Conservation (phyloP, 2,329 filamentous ascomycete genomes). For the Aspergillus calidoustus region DNA sequence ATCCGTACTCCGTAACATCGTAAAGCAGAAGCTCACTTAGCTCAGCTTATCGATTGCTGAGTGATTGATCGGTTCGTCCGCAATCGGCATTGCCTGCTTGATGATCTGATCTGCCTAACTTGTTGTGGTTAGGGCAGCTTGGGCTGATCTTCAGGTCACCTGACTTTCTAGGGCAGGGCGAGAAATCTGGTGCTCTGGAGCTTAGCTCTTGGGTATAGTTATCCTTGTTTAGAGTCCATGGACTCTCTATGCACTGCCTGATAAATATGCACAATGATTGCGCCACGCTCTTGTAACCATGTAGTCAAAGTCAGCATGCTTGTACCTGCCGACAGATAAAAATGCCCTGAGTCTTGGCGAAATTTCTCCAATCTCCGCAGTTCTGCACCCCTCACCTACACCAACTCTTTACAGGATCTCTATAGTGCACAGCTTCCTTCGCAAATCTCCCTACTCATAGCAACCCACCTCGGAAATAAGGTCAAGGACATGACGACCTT, state of each 20-base stretch:
- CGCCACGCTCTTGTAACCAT: neutral
- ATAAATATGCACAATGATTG: neutral
- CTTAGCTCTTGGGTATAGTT: neutral
- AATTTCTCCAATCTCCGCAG: constrained; percentile 11
- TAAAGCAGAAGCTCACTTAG: neutral
- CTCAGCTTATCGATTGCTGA: neutral
- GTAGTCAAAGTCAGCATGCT: neutral
- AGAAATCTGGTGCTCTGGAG: neutral
- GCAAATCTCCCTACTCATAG: neutral
- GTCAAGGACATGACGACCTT: constrained; percentile 13
- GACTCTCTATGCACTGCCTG: neutral
- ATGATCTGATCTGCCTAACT: neutral
- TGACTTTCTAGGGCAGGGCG: neutral
- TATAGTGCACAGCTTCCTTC: neutral
- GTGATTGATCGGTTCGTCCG: neutral
- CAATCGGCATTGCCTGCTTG: neutral
- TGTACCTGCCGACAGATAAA: neutral
- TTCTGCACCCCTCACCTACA: neutral
- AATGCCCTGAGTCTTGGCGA: neutral
- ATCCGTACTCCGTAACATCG: neutral
- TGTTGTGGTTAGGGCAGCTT: neutral
- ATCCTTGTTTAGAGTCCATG: neutral
- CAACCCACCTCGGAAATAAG: neutral
- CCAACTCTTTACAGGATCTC: neutral
- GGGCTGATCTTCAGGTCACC: neutral